Conservation (phyloP, 352 stramenopile species). For the Globisporangium yorkense region DNA sequence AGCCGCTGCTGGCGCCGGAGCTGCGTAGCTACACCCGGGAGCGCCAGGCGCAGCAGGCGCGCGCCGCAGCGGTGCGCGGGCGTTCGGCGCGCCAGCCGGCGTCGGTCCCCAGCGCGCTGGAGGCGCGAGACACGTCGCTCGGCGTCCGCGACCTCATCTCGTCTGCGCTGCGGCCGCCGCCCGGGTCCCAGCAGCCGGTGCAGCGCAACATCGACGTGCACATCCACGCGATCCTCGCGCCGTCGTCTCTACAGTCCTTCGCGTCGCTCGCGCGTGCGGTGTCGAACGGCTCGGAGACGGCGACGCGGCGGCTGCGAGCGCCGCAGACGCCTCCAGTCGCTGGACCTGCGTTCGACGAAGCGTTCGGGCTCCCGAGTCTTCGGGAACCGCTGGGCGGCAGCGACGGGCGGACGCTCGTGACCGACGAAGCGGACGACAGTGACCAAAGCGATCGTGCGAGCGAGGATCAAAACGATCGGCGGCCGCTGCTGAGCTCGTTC, state of each 20-base stretch:
- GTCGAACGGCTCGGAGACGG: slow-evolving; percentile 5
- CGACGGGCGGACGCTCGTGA: slow-evolving; percentile 21
- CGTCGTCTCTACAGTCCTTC: slow-evolving; percentile 64
- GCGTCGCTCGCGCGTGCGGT: slow-evolving; percentile 29
- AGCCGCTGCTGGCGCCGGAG: slow-evolving; percentile 55
- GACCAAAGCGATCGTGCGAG: slow-evolving; percentile 23
- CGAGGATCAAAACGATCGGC: slow-evolving; percentile 41
- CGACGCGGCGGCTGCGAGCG: slow-evolving; percentile 8
- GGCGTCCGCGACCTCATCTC: slow-evolving; percentile 63
- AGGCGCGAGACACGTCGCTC: slow-evolving; percentile 39
- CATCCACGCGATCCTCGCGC: slow-evolving; percentile 82
- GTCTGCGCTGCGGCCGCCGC: slow-evolving; percentile 19
- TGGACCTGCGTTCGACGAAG: slow-evolving; percentile 26
- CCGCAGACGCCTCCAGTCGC: slow-evolving; percentile 21
- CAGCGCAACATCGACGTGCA: slow-evolving; percentile 82
- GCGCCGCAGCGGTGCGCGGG: slow-evolving; percentile 1
- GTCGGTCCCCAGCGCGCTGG: slow-evolving; percentile 10
- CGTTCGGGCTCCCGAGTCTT: slow-evolving; percentile 30
- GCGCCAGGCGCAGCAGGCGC: slow-evolving; percentile 25
- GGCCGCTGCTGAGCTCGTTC: slow-evolving; percentile 43
- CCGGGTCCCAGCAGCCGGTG: slow-evolving; percentile 21
- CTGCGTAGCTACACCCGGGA: slow-evolving; percentile 31
- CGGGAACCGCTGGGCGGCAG: slow-evolving; percentile 18
- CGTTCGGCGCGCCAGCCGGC: slow-evolving; percentile 4
- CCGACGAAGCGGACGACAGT: slow-evolving; percentile 23